Evolutionary conservation across 345 rosid species (phyloP), one percentile per base, ranked within the genome.

Genomic region (Gossypium bickii): DNA sequence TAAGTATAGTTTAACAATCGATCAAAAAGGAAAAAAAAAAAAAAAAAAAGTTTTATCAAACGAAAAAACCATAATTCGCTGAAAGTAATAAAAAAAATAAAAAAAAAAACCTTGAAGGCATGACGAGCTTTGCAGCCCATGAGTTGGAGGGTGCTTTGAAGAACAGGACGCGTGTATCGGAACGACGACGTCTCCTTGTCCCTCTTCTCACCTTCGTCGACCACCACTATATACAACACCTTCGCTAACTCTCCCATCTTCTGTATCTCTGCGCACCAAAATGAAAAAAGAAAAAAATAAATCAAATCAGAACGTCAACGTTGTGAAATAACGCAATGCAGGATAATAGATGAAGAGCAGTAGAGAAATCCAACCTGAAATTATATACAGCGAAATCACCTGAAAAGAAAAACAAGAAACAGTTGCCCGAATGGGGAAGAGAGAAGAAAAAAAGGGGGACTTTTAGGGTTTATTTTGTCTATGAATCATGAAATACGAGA

Each of bases 41-140:
- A n/a, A n/a, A n/a, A 17, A 48, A 52, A 22, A 9, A 25, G n/a
- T 51, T 49, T 12, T 27, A n/a, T 4, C 45, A 17, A 29, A 71
- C 1, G 3, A 45, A 22, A 45, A 22, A 68, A 69, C 29, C 43
- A 56, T 9, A 51, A 49, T 51, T 16, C 34, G 59, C 34, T 16
- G 43, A 74, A 29, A 56, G 22, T 71, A 20, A 41, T 5, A 12
- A 60, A 60, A 9, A 58, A 2, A 13, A 59, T 20, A 12, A 60
- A 60, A 9, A 58, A 2, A 13, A 59, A 45, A 25, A 95, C 99
- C 98, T 95, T 95, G 80, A 95, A 95, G 71, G 98, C 99, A 72
- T 95, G 99, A 51, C 97, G 94, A 12, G 99, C 89, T 83, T 95
- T 95, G 84, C 99, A 95, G 59, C 98, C 99, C 90, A 95, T 95